Evolutionary conservation across 352 stramenopile species (phyloP).

Genomic region (Blastocystis sp.): DNA sequence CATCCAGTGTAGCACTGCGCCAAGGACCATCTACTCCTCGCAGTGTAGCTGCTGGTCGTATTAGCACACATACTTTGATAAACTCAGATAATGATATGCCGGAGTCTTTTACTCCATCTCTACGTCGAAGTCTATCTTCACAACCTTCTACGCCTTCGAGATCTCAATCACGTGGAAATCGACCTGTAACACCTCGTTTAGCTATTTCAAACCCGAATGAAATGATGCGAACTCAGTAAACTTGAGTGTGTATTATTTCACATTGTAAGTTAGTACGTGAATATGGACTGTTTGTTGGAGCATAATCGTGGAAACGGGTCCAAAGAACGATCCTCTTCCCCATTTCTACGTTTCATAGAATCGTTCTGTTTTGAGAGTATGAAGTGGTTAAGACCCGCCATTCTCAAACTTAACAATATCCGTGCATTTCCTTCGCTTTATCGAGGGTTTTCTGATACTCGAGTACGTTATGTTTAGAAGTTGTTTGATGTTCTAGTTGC

Average conservation of each 20-base stretch:
- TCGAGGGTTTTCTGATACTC: conserved; percentile 23
- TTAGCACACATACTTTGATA: not conserved
- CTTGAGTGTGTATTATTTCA: no score
- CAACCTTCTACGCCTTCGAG: no score
- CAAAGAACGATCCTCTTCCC: not conserved
- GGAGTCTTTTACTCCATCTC: not conserved
- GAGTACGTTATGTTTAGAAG: not conserved
- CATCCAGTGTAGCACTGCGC: no score
- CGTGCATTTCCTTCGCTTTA: conserved; percentile 53
- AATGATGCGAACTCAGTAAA: no score
- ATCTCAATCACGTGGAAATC: no score
- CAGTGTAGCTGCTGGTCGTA: not conserved
- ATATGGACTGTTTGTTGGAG: not conserved
- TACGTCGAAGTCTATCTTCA: not conserved
- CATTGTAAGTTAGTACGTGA: not conserved
- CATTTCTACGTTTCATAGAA: not conserved
- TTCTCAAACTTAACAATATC: conserved; percentile 63
- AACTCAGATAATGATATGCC: not conserved
- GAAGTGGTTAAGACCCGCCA: conserved; percentile 50
- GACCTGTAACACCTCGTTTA: no score
- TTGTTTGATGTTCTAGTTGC: not conserved
- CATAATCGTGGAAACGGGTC: not conserved
- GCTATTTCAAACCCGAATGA: no score
- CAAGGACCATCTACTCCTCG: not conserved
- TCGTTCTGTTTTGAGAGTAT: not conserved